These are phyloP conservation scores for Pythium sp. DNA, from an alignment of 352 stramenopile genomes.

Conservation along the genomic window DNA sequence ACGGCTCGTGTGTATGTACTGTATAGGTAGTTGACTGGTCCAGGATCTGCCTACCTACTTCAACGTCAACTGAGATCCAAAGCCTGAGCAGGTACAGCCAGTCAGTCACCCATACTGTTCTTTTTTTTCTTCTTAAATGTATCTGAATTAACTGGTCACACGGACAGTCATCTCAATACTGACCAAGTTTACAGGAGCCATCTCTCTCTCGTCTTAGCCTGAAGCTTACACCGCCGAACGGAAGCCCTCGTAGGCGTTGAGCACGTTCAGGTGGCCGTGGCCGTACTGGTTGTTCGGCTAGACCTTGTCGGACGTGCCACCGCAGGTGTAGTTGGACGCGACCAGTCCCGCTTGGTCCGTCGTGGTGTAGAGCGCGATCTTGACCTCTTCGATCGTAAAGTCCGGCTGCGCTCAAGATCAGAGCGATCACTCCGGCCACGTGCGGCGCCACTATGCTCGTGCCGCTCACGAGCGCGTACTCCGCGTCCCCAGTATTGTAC, in stretches of 20 bases:
- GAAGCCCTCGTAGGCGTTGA: conserved; percentile 24
- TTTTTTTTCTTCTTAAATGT: too few species aligned
- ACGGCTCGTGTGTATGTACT: neutral
- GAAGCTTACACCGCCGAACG: conserved; percentile 6
- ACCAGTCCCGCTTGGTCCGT: conserved; percentile 9
- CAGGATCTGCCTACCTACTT: neutral
- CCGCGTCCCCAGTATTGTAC: neutral
- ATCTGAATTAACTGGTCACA: too few species aligned
- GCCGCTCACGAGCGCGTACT: conserved; percentile 6
- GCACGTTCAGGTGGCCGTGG: conserved; percentile 21
- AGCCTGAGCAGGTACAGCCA: neutral
- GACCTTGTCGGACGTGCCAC: conserved; percentile 18
- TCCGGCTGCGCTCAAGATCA: conserved; percentile 21
- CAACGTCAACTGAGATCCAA: neutral
- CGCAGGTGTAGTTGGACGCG: conserved; percentile 23
- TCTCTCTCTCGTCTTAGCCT: neutral
- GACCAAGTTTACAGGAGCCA: too few species aligned
- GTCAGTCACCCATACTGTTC: too few species aligned
- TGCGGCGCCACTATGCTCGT: conserved; percentile 22
- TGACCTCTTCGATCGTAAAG: conserved; percentile 12
- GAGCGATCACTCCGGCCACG: conserved; percentile 20
- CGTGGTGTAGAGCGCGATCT: conserved; percentile 10
- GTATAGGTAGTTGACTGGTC: neutral
- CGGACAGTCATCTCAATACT: too few species aligned
- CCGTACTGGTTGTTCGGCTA: conserved; percentile 45